These are phyloP conservation scores for Piper betle DNA, from an alignment of 164 flowering plant species.

Conservation along the genomic window DNA sequence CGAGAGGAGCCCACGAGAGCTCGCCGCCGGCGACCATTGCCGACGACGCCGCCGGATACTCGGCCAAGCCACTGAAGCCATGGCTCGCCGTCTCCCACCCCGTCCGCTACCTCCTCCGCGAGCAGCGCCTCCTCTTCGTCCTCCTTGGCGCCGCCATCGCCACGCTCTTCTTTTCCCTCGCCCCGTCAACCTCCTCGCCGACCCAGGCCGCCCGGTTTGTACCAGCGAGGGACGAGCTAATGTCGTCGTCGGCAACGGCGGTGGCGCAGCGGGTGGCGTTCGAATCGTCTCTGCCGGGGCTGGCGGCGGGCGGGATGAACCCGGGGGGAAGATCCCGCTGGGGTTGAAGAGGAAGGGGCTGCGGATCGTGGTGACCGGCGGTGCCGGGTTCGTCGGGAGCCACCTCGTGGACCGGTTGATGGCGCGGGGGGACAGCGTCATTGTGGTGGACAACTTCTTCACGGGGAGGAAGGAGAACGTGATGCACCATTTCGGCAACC, in stretches of 20 bases:
- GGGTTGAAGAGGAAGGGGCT: constrained; percentile 62
- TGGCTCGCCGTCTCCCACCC: constrained; percentile 36
- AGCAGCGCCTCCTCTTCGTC: constrained; percentile 62
- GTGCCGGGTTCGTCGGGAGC: constrained; percentile 89
- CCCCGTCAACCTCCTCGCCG: constrained; percentile 16
- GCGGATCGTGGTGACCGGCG: constrained; percentile 80
- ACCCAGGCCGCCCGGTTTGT: constrained; percentile 1
- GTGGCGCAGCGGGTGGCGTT: not conserved
- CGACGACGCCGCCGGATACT: constrained; percentile 40
- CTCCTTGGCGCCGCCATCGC: constrained; percentile 63
- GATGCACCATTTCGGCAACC: constrained; percentile 80
- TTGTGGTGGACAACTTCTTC: constrained; percentile 88
- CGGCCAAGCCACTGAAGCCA: constrained; percentile 56
- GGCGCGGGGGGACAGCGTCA: constrained; percentile 72
- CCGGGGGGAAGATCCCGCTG: constrained; percentile 55
- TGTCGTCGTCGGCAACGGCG: too few species aligned
- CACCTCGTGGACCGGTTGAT: constrained; percentile 81
- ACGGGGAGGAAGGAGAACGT: constrained; percentile 86
- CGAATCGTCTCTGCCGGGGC: too few species aligned
- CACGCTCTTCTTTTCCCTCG: constrained; percentile 40
- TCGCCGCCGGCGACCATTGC: constrained; percentile 17
- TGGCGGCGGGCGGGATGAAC: not conserved
- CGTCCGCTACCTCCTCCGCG: constrained; percentile 56
- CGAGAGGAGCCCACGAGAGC: constrained; percentile 53
- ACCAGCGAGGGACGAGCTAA: constrained; percentile 9